Conservation (phyloP, 2,329 filamentous ascomycete species). For the Colletotrichum chlorophyti region DNA sequence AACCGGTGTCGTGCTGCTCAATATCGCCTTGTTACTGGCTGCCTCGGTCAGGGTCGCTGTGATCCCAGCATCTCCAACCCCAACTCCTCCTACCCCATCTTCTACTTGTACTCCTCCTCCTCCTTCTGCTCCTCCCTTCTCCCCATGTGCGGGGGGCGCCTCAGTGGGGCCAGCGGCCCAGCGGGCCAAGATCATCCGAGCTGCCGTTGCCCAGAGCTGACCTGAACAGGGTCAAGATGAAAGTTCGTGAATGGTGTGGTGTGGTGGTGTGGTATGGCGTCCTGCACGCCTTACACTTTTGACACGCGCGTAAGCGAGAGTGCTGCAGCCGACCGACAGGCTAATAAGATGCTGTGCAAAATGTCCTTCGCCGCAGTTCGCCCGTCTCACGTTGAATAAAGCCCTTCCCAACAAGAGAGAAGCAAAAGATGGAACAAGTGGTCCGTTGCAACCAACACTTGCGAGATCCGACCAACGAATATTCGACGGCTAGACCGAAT, state of each 20-base stretch:
- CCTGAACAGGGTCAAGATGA: too few relatives aligned
- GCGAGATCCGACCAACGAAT: background rate
- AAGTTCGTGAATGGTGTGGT: background rate
- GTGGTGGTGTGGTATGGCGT: background rate
- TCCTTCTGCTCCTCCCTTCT: constrained; percentile 11
- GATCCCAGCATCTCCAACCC: constrained; percentile 22
- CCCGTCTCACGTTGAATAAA: background rate
- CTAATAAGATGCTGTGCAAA: background rate
- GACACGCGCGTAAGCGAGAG: background rate
- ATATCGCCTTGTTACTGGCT: constrained; percentile 2
- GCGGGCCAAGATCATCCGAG: constrained; percentile 31
- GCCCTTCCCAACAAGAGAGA: background rate
- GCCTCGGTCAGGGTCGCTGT: constrained; percentile 19
- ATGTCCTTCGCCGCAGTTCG: background rate
- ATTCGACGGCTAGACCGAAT: background rate
- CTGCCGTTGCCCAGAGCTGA: constrained; percentile 22
- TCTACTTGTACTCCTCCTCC: constrained; percentile 2
- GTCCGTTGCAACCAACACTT: background rate
- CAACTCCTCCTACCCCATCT: background rate
- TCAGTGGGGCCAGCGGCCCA: constrained; percentile 30
- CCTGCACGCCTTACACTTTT: background rate
- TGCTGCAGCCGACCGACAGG: background rate
- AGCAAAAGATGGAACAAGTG: too few relatives aligned
- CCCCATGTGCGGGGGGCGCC: constrained; percentile 24
- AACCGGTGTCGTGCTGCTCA: constrained; percentile 13